Evolutionary conservation across 2,329 filamentous ascomycete genomes (phyloP), one percentile per base, ranked within the genome.

Genomic region (Xylariales sp.): DNA sequence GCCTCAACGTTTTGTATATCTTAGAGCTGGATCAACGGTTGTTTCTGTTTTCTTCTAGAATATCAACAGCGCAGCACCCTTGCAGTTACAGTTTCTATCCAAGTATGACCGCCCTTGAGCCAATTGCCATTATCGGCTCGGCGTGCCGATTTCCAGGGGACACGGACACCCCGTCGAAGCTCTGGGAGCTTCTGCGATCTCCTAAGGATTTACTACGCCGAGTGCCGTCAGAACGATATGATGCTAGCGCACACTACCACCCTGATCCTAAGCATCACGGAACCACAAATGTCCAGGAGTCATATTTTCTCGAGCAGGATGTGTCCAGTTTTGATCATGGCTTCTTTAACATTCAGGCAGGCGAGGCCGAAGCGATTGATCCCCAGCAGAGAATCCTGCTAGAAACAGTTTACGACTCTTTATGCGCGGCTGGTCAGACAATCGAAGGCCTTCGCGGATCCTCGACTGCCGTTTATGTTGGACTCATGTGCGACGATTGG

Each of bases 321-420:
- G n/a, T 57, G 1, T 3, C 32, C 2, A 32, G 48, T 1, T 69
- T 69, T 36, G 67, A 69, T 36, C 39, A 55, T 10, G 45, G 53
- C 3, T 69, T 69, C 28, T 69, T 69, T 57, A 60, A 48, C 55
- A 62, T 69, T 39, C 49, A 55, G 56, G 16, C 61, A 14, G n/a
- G 36, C 23, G 68, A 70, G 36, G 43, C 28, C 5, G 58, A 67
- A 28, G 65, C 62, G 9, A 70, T 70, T 4, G 68, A 70, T 30
- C 68, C 68, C 14, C 68, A 70, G 16, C 68, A 70, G 30, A 57
- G 68, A 3, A n/a, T 70, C 9, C 64, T 70, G 1, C 18, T 70
- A 6, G 68, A 70, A 55, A 55, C 52, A 9, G 65, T 65, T 0
- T 70, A 70, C 41, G 68, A 70, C 12, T 52, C 63, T 3, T 45